These are phyloP conservation scores for Colletotrichum sp. DNA, from an alignment of 2,329 filamentous ascomycete species.

Conservation along the genomic window DNA sequence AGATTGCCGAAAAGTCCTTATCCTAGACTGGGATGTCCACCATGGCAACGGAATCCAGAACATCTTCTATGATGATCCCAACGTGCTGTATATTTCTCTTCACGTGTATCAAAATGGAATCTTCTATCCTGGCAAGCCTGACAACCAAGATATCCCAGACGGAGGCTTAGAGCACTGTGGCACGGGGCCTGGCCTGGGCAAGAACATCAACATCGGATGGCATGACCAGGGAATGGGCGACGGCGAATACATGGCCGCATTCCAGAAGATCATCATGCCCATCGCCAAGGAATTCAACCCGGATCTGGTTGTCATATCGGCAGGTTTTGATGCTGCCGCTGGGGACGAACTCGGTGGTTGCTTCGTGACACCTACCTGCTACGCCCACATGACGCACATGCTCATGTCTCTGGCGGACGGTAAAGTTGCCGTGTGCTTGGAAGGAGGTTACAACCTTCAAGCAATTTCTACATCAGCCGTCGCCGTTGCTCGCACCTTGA, in stretches of 20 bases:
- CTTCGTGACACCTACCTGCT: slow-evolving; percentile 88
- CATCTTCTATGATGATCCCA: slow-evolving; percentile 93
- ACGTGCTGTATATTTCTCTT: slow-evolving; percentile 93
- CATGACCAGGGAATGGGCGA: slow-evolving; percentile 85
- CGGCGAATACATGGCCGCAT: slow-evolving; percentile 95
- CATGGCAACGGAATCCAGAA: slow-evolving; percentile 94
- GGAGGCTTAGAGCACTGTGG: slow-evolving; percentile 67
- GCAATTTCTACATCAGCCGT: slow-evolving; percentile 94
- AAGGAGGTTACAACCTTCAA: slow-evolving; percentile 93
- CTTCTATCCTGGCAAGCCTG: slow-evolving; percentile 81
- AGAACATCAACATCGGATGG: slow-evolving; percentile 73
- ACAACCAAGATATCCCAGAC: slow-evolving; percentile 62
- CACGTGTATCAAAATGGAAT: slow-evolving; percentile 85
- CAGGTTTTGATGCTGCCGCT: slow-evolving; percentile 93
- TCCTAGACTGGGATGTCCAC: slow-evolving; percentile 89
- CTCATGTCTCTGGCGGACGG: slow-evolving; percentile 92
- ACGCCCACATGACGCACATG: slow-evolving; percentile 99
- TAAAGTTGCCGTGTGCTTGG: slow-evolving; percentile 89
- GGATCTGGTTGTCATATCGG: slow-evolving; percentile 92
- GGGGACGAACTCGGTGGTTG: slow-evolving; percentile 94
- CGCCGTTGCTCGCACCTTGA: slow-evolving; percentile 88
- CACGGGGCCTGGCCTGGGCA: slow-evolving; percentile 58
- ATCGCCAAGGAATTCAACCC: slow-evolving; percentile 93
- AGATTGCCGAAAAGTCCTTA: slow-evolving; percentile 84
- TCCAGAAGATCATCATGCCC: slow-evolving; percentile 95